Conservation (phyloP, 768 basidiomycete genomes). For the Pisolithus orientalis region DNA sequence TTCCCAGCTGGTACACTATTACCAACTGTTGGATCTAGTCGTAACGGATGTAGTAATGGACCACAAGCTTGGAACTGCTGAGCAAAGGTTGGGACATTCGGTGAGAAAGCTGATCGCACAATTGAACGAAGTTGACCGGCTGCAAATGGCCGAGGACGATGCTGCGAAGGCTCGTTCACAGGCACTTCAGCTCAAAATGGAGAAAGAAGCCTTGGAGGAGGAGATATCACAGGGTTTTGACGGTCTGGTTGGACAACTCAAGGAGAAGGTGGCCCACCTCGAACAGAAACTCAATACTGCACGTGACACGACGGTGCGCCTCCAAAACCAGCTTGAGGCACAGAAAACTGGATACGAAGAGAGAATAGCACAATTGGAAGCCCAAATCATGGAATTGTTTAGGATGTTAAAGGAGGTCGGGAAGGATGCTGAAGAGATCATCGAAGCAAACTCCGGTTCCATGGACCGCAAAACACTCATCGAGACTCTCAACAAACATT, state of each 20-base stretch:
- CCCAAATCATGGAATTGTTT: constrained; percentile 91
- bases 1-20: constrained; percentile 78
- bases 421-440: constrained; percentile 66
- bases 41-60: constrained; percentile 90
- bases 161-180: constrained; percentile 60
- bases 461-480: constrained; percentile 83
- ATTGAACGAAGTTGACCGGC: constrained; percentile 84
- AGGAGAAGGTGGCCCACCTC: constrained; percentile 56
- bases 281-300: constrained; percentile 78
- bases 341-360: constrained; percentile 82
- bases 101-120: constrained; percentile 85
- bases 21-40: constrained; percentile 84
- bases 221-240: constrained; percentile 77
- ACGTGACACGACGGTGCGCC: constrained; percentile 66
- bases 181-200: constrained; percentile 60
- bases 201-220: constrained; percentile 78
- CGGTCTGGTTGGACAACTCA: constrained; percentile 79
- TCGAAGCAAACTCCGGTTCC: constrained; percentile 50
- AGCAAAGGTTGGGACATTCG: constrained; percentile 80
- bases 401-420: constrained; percentile 87
- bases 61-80: constrained; percentile 79
- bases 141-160: constrained; percentile 75
- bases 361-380: constrained; percentile 80
- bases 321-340: constrained; percentile 71
- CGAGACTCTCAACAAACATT: constrained; percentile 70